Evolutionary conservation across 1,284 basidiomycete genomes (phyloP).

Genomic region (Microstroma glucosiphilum): DNA sequence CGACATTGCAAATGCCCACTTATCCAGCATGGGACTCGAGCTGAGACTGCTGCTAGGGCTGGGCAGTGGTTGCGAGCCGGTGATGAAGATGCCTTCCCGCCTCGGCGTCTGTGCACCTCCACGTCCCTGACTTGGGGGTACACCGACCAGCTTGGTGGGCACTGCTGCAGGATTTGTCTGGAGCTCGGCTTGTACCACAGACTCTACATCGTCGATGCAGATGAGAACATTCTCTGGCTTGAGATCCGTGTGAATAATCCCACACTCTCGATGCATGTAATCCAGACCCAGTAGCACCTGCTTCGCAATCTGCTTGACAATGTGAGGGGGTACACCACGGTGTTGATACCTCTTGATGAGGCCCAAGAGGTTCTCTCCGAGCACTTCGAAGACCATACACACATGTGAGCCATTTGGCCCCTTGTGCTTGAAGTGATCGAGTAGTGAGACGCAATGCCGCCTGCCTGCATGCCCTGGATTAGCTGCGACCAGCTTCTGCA

Average conservation of each 20-base stretch:
- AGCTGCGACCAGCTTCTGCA: conserved; percentile 87
- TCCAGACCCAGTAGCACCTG: conserved; percentile 91
- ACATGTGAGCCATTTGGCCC: conserved; percentile 95
- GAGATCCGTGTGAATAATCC: conserved; percentile 75
- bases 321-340: conserved; percentile 85
- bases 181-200: conserved; percentile 81
- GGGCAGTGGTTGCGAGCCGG: conserved; percentile 85
- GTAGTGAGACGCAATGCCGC: conserved; percentile 74
- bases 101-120: conserved; percentile 96
- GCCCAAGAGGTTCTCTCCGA: conserved; percentile 95
- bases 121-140: conserved; percentile 86
- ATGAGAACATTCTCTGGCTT: conserved; percentile 98
- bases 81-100: conserved; percentile 80
- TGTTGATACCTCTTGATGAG: conserved; percentile 94
- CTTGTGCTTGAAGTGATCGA: conserved; percentile 93
- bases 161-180: conserved; percentile 59
- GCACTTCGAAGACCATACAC: conserved; percentile 99
- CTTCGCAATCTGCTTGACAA: conserved; percentile 95
- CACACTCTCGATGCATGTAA: conserved; percentile 94
- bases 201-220: conserved; percentile 92
- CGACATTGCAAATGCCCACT: conserved; percentile 86
- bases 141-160: conserved; percentile 79
- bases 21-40: conserved; percentile 75
- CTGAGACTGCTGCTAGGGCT: conserved; percentile 68
- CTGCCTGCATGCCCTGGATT: conserved; percentile 56